Conservation (phyloP, 1,284 basidiomycete genomes). For the Melampsora americana region DNA sequence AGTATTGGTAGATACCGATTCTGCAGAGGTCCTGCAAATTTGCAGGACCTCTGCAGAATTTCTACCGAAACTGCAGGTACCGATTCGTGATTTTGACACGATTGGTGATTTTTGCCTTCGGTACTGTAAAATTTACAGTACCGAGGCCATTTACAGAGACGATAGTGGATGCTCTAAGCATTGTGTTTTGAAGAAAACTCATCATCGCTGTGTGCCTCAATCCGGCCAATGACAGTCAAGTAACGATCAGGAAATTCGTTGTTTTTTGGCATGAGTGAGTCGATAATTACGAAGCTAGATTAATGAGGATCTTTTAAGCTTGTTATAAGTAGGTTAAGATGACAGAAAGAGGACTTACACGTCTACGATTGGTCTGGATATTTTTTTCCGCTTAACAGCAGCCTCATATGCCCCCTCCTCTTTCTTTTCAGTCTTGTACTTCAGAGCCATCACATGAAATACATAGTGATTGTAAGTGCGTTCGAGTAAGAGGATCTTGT, state of each 20-base stretch:
- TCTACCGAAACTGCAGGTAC: too few relatives aligned
- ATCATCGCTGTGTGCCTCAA: slow-evolving; percentile 36
- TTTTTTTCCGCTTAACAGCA: neutral
- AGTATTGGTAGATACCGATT: too few relatives aligned
- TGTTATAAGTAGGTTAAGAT: neutral
- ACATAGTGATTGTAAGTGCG: slow-evolving; percentile 20
- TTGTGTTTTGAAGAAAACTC: neutral
- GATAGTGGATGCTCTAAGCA: too few relatives aligned
- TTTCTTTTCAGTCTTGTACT: slow-evolving; percentile 11
- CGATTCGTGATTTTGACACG: too few relatives aligned
- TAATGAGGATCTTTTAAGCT: neutral
- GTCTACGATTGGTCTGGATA: neutral
- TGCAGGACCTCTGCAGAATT: too few relatives aligned
- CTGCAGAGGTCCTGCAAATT: too few relatives aligned
- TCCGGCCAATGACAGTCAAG: neutral
- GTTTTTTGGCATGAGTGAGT: neutral
- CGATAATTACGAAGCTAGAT: neutral
- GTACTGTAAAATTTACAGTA: too few relatives aligned
- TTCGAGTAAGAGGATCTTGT: slow-evolving; percentile 2
- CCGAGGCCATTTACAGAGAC: too few relatives aligned
- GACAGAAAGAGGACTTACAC: slow-evolving; percentile 23
- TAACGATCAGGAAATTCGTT: slow-evolving; percentile 35
- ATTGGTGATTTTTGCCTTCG: too few relatives aligned
- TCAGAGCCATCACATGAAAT: slow-evolving; percentile 10
- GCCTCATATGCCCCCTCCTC: slow-evolving; percentile 1